phyloP scores from a whole-genome alignment of 768 basidiomycete species.

The Suillus subluteus region DNA sequence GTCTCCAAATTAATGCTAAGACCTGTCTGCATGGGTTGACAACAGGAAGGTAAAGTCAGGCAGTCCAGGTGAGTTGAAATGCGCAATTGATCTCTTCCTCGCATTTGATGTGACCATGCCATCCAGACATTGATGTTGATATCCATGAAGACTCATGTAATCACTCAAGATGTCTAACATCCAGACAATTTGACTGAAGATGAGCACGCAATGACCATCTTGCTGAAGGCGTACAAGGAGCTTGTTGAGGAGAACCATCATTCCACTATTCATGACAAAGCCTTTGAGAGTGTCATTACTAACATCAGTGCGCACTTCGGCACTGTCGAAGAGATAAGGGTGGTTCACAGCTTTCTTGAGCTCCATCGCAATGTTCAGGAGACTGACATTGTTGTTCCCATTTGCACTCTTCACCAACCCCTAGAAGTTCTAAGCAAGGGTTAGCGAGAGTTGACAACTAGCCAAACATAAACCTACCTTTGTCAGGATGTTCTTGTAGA shows the following conservation, averaged over 20 bases:
- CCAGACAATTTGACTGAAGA: slow-evolving; percentile 99
- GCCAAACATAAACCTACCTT: slow-evolving; percentile 52
- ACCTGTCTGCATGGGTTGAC: slow-evolving; percentile 95
- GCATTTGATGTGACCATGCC: slow-evolving; percentile 93
- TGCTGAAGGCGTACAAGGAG: slow-evolving; percentile 85
- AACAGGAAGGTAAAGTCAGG: slow-evolving; percentile 97
- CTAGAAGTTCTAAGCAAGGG: slow-evolving; percentile 75
- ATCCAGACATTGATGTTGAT: slow-evolving; percentile 92
- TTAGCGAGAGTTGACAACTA: slow-evolving; percentile 10
- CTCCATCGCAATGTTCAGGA: slow-evolving; percentile 99
- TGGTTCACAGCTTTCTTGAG: slow-evolving; percentile 99
- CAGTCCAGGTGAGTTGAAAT: slow-evolving; percentile 92
- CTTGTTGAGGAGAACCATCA: slow-evolving; percentile 98
- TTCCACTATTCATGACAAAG: slow-evolving; percentile 98
- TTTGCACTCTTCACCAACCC: slow-evolving; percentile 89
- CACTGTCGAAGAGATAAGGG: slow-evolving; percentile 96
- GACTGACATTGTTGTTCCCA: slow-evolving; percentile 87
- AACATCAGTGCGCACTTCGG: slow-evolving; percentile 65
- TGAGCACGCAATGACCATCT: slow-evolving; percentile 95
- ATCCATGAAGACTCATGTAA: slow-evolving; percentile 90
- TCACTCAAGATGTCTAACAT: slow-evolving; percentile 98
- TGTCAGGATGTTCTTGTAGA: slow-evolving; percentile 98
- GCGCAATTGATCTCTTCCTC: slow-evolving; percentile 94
- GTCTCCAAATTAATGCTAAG: slow-evolving; percentile 99
- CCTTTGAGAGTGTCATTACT: slow-evolving; percentile 88